Conservation (phyloP, 768 basidiomycete genomes). For the Amanita polypyramis region DNA sequence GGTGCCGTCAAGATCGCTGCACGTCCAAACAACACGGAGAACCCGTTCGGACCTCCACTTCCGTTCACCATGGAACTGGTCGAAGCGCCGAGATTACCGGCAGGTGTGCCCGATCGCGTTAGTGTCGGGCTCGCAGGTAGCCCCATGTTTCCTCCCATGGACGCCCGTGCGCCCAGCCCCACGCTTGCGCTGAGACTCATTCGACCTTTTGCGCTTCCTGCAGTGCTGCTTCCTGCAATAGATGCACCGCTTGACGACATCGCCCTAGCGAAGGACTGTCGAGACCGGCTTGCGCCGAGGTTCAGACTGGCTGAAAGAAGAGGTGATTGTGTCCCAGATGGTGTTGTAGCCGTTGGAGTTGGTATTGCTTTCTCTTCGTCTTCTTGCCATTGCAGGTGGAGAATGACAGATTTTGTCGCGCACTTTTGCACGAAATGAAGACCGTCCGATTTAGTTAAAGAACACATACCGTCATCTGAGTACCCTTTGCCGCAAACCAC, state of each 20-base stretch:
- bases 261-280: constrained; percentile 22
- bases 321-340: constrained; percentile 8
- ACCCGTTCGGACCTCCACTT: constrained; percentile 12
- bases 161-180: constrained; percentile 8
- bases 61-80: not conserved
- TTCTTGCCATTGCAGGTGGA: constrained; percentile 84
- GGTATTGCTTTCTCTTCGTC: constrained; percentile 24
- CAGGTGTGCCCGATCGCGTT: constrained; percentile 27
- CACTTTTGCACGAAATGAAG: constrained; percentile 35
- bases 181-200: constrained; percentile 23
- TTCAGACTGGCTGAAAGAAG: constrained; percentile 11
- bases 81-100: constrained; percentile 36
- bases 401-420: constrained; percentile 78
- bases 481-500: constrained; percentile 87
- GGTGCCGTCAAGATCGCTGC: constrained; percentile 74
- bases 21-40: constrained; percentile 47
- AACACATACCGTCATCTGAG: constrained; percentile 72
- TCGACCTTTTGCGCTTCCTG: constrained; percentile 22
- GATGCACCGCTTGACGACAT: constrained; percentile 33
- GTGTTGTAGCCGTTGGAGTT: constrained; percentile 14
- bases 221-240: constrained; percentile 24
- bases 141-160: not conserved
- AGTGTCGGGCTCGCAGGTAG: not conserved
- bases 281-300: constrained; percentile 11
- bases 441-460: not conserved